phyloP scores from a whole-genome alignment of 768 basidiomycete genomes.

The Podaxis sp. region DNA sequence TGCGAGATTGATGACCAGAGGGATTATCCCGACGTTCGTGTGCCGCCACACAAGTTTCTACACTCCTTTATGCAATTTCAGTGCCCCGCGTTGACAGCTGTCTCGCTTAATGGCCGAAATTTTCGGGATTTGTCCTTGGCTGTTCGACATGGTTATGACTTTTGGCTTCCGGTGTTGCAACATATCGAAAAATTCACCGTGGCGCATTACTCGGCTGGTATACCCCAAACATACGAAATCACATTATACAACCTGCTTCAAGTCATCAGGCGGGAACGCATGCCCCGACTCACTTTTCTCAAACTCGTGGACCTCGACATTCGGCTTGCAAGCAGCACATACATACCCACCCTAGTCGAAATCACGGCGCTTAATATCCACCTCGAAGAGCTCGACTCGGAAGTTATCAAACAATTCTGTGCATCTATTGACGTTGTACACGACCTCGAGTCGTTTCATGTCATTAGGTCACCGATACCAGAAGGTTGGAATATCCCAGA shows the following conservation, averaged over 20 bases:
- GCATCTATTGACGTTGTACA: constrained; percentile 13
- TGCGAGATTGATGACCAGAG: constrained; percentile 20
- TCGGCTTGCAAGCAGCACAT: neutral
- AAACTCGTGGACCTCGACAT: constrained; percentile 18
- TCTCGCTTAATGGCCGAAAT: constrained; percentile 23
- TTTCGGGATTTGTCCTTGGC: constrained; percentile 14
- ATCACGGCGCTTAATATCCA: constrained; percentile 16
- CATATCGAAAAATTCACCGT: constrained; percentile 18
- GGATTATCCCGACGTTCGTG: neutral
- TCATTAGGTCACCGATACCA: constrained; percentile 17
- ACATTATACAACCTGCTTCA: constrained; percentile 10
- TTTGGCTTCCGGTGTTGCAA: constrained; percentile 15
- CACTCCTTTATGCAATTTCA: neutral
- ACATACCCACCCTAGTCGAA: neutral
- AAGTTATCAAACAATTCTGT: constrained; percentile 14
- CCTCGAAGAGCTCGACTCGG: constrained; percentile 20
- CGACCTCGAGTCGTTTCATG: constrained; percentile 16
- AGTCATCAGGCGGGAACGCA: constrained; percentile 5
- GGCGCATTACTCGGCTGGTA: constrained; percentile 6
- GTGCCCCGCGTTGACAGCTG: constrained; percentile 15
- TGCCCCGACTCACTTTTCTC: constrained; percentile 18
- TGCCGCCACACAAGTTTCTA: neutral
- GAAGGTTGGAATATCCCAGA: constrained; percentile 17
- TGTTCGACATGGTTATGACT: constrained; percentile 5
- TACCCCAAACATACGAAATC: constrained; percentile 9